Evolutionary conservation across 2,329 filamentous ascomycete genomes (phyloP).

Genomic region (Bipolaris cookei): DNA sequence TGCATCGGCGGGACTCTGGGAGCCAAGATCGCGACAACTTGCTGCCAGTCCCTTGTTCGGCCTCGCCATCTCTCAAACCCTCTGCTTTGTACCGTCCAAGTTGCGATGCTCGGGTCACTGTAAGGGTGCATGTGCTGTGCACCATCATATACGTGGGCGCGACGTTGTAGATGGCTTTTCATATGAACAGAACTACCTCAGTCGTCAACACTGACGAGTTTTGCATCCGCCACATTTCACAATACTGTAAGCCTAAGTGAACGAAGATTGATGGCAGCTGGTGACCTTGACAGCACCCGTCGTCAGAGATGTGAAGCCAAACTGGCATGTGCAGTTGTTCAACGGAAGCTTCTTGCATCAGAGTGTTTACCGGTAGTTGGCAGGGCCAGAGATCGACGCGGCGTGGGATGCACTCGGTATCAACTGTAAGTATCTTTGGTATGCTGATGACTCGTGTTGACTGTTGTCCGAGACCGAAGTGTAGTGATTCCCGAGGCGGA

Average conservation of each 20-base stretch:
- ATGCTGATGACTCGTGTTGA: background rate
- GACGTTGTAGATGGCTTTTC: constrained; percentile 25
- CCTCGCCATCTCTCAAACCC: constrained; percentile 5
- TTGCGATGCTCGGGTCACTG: constrained; percentile 15
- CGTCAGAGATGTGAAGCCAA: constrained; percentile 51
- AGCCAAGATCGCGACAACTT: constrained; percentile 24
- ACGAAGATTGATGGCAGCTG: background rate
- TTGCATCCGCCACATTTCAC: constrained; percentile 38
- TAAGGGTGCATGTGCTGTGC: constrained; percentile 24
- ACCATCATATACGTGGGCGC: constrained; percentile 27
- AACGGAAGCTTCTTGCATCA: constrained; percentile 65
- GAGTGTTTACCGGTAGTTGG: constrained; percentile 59
- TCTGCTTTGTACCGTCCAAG: constrained; percentile 6
- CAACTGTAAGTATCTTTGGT: constrained; percentile 54
- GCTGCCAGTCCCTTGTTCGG: constrained; percentile 12
- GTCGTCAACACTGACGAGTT: constrained; percentile 31
- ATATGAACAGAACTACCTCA: constrained; percentile 16
- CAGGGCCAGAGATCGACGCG: constrained; percentile 61
- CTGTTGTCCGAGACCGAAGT: constrained; percentile 34
- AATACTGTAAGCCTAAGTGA: constrained; percentile 35
- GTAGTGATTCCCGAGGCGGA: constrained; percentile 59
- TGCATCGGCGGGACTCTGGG: constrained; percentile 17
- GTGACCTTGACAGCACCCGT: constrained; percentile 36
- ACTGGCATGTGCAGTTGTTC: constrained; percentile 55
- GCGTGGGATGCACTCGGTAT: constrained; percentile 63